These are phyloP conservation scores for Thelephora terrestris DNA, from an alignment of 1,284 basidiomycete genomes.

Conservation along the genomic window DNA sequence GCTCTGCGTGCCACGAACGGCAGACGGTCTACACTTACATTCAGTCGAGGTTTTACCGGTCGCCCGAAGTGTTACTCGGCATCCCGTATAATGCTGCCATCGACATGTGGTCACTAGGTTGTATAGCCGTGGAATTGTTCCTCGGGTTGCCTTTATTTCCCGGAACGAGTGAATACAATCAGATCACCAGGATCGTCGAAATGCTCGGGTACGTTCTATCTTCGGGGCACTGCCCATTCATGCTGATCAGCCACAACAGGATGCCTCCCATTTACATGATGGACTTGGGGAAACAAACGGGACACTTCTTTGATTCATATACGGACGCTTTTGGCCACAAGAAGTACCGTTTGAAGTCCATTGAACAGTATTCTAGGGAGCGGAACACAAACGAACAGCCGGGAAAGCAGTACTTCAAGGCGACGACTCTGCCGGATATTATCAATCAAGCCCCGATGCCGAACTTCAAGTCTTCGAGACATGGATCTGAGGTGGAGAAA, in stretches of 20 bases:
- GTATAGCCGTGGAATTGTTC: conserved; percentile 97
- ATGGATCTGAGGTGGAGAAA: conserved; percentile 86
- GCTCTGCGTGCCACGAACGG: conserved; percentile 95
- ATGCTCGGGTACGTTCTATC: conserved; percentile 81
- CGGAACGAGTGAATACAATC: conserved; percentile 98
- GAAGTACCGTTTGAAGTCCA: conserved; percentile 80
- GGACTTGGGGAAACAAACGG: conserved; percentile 91
- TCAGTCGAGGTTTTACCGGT: conserved; percentile 97
- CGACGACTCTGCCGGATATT: conserved; percentile 88
- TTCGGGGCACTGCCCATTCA: neutral
- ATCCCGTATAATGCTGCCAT: conserved; percentile 91
- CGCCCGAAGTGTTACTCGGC: conserved; percentile 93
- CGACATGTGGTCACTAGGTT: conserved; percentile 94
- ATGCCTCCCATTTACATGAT: conserved; percentile 90
- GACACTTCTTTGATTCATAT: conserved; percentile 86
- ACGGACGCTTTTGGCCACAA: conserved; percentile 82
- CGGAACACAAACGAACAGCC: conserved; percentile 94
- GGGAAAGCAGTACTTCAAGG: conserved; percentile 98
- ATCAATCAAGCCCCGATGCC: conserved; percentile 93
- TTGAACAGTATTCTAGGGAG: conserved; percentile 94
- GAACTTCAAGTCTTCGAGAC: conserved; percentile 63
- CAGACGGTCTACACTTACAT: conserved; percentile 99
- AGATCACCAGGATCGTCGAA: conserved; percentile 92
- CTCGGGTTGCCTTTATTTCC: conserved; percentile 94
- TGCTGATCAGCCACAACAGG: conserved; percentile 26